These are phyloP conservation scores for Metarhizium rileyi DNA, from an alignment of 2,329 filamentous ascomycete species.

Conservation along the genomic window DNA sequence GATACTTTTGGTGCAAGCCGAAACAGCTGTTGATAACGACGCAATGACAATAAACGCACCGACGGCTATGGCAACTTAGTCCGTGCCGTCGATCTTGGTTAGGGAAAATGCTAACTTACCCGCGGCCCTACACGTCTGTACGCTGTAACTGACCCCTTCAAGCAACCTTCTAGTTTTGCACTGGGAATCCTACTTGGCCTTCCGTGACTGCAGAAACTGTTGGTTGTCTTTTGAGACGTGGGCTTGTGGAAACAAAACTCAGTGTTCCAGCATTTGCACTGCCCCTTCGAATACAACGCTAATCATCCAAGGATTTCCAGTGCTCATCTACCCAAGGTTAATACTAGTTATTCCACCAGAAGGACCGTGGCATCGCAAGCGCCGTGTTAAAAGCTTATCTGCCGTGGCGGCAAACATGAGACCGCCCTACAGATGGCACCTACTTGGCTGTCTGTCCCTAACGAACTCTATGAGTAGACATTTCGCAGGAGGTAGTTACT, in stretches of 20 bases:
- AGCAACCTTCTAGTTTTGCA: too few species aligned
- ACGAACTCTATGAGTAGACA: too few species aligned
- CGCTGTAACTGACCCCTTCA: too few species aligned
- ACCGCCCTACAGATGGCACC: too few species aligned
- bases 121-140: background rate
- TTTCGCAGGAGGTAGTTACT: too few species aligned
- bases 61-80: background rate
- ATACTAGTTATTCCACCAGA: background rate
- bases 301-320: background rate
- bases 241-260: too few species aligned
- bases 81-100: background rate
- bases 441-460: too few species aligned
- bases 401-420: background rate
- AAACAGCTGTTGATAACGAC: background rate
- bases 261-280: background rate
- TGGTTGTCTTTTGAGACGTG: too few species aligned
- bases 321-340: too few species aligned
- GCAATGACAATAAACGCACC: background rate
- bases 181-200: too few species aligned
- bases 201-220: too few species aligned
- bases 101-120: too few species aligned
- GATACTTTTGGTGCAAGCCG: background rate
- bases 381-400: background rate
- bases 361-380: background rate
- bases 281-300: background rate